These are phyloP conservation scores for Cercospora brassicicola DNA, from an alignment of 2,329 filamentous ascomycete species.

Conservation along the genomic window DNA sequence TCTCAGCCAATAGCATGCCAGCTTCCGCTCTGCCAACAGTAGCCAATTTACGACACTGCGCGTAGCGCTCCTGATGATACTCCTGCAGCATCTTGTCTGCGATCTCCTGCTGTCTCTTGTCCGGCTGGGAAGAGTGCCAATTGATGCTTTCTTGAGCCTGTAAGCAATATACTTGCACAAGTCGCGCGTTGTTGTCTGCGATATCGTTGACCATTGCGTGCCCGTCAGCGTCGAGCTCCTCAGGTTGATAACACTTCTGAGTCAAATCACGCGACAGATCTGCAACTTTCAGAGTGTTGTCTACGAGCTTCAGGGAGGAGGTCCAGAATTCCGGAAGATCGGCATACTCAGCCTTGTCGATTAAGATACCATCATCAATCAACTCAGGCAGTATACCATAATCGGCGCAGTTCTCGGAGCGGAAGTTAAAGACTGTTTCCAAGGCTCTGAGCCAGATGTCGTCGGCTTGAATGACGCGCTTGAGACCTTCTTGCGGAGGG, in stretches of 20 bases:
- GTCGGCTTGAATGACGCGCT: constrained; percentile 64
- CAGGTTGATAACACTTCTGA: constrained; percentile 42
- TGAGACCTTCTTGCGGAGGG: constrained; percentile 47
- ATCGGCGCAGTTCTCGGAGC: constrained; percentile 63
- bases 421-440: constrained; percentile 67
- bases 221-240: constrained; percentile 36
- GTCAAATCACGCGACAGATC: constrained; percentile 45
- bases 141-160: constrained; percentile 60
- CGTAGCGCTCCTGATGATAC: constrained; percentile 43
- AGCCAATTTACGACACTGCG: constrained; percentile 46
- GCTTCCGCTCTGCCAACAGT: constrained; percentile 56
- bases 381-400: constrained; percentile 73
- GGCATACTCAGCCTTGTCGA: constrained; percentile 58
- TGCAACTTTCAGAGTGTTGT: constrained; percentile 41
- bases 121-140: constrained; percentile 57
- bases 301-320: constrained; percentile 56
- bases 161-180: constrained; percentile 60
- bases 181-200: constrained; percentile 52
- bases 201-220: constrained; percentile 49
- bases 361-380: constrained; percentile 51
- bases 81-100: constrained; percentile 49
- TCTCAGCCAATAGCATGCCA: constrained; percentile 63
- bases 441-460: constrained; percentile 69
- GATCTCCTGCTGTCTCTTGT: constrained; percentile 49
- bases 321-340: constrained; percentile 84